Evolutionary conservation across 176 grass and related monocot species (phyloP).

Genomic region (Thalia dealbata): DNA sequence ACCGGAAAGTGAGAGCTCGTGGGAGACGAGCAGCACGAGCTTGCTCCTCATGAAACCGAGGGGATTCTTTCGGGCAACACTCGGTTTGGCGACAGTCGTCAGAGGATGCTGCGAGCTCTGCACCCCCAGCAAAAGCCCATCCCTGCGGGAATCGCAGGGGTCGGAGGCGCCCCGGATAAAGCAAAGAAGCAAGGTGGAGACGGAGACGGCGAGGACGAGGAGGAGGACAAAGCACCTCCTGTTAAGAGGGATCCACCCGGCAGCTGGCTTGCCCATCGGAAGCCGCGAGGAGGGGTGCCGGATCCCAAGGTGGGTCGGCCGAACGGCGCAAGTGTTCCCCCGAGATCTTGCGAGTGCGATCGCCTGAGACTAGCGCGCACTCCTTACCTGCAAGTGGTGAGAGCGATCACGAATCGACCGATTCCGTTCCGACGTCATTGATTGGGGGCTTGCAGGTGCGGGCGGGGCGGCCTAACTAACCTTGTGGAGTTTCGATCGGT

Average conservation of each 20-base stretch:
- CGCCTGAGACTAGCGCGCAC: too few species aligned
- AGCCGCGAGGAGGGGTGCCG: conserved; percentile 2
- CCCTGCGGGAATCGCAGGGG: conserved; percentile 22
- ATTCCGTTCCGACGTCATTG: too few species aligned
- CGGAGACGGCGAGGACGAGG: conserved; percentile 29
- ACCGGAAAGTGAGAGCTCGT: conserved; percentile 97
- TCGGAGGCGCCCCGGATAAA: conserved; percentile 36
- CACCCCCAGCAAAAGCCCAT: background rate
- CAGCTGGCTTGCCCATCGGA: conserved; percentile 4
- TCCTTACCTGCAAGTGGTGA: too few species aligned
- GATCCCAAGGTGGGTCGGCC: too few species aligned
- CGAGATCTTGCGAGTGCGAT: too few species aligned
- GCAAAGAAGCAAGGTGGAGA: conserved; percentile 36
- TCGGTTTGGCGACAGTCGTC: background rate
- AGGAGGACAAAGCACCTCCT: conserved; percentile 40
- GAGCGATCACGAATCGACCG: too few species aligned
- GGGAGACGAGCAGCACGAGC: conserved; percentile 75
- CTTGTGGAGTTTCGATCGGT: too few species aligned
- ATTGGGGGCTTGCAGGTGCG: too few species aligned
- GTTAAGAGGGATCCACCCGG: conserved; percentile 22
- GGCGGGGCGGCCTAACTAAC: too few species aligned
- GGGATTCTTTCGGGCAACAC: conserved; percentile 19
- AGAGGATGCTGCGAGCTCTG: background rate
- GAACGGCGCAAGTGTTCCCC: too few species aligned
- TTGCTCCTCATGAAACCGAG: conserved; percentile 71